Percentiles rank a stretch among this genome's conserved stretches.
These are phyloP conservation scores for Collybiopsis confluens DNA, from an alignment of 768 basidiomycete genomes.

Conservation along the genomic window DNA sequence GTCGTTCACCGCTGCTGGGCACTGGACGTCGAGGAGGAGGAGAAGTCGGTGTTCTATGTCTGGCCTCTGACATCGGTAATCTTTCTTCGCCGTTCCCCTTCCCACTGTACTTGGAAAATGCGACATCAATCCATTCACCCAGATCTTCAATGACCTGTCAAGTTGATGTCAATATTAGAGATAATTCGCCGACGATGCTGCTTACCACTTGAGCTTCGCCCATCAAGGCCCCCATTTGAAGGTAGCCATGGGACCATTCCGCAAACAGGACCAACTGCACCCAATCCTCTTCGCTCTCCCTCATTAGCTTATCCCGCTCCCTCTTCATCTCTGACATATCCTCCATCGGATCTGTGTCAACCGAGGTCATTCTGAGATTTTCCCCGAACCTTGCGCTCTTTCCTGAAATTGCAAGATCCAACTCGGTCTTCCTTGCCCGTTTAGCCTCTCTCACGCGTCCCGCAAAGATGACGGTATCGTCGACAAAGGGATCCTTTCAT, in stretches of 20 bases:
- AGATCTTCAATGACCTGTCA: conserved; percentile 66
- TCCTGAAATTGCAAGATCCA: conserved; percentile 58
- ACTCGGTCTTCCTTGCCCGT: conserved; percentile 69
- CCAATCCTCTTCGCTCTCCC: conserved; percentile 89
- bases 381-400: conserved; percentile 63
- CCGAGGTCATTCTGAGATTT: conserved; percentile 55
- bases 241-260: conserved; percentile 96
- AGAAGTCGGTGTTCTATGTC: conserved; percentile 1
- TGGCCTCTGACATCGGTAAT: conserved; percentile 8
- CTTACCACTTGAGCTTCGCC: conserved; percentile 65
- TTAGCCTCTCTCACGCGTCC: conserved; percentile 95
- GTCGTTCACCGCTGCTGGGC: neutral
- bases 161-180: neutral
- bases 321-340: conserved; percentile 40
- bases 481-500: conserved; percentile 74
- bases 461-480: conserved; percentile 96
- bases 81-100: conserved; percentile 10
- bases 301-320: conserved; percentile 56
- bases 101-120: conserved; percentile 45
- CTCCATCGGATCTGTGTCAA: conserved; percentile 29
- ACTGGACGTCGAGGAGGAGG: neutral
- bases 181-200: neutral
- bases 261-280: conserved; percentile 90
- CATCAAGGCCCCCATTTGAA: conserved; percentile 92
- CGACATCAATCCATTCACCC: conserved; percentile 87